These are phyloP conservation scores for Pseudognaphalium luteoalbum DNA, from an alignment of 129 eudicot species.

Conservation along the genomic window DNA sequence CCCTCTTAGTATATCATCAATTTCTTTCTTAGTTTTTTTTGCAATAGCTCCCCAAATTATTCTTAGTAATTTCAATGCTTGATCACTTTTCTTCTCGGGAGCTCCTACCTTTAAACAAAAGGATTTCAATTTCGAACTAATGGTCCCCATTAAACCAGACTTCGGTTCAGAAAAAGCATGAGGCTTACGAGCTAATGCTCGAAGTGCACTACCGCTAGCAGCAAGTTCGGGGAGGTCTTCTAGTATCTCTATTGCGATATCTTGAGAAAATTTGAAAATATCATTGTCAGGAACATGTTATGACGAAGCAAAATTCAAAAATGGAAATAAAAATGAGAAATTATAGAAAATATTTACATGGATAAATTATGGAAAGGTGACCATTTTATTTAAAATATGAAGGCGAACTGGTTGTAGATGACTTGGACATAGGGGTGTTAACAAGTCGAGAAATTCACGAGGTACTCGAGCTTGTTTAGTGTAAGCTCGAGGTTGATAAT, in stretches of 20 bases:
- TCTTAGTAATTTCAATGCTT: background rate
- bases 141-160: background rate
- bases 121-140: background rate
- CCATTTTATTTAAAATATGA: background rate
- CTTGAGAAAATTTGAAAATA: constrained; percentile 13
- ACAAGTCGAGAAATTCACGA: background rate
- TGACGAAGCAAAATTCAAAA: background rate
- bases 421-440: background rate
- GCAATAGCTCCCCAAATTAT: constrained; percentile 21
- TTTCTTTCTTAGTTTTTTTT: background rate
- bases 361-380: background rate
- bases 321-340: background rate
- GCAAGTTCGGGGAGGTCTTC: constrained; percentile 17
- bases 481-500: background rate
- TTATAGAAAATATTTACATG: background rate
- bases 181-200: constrained; percentile 39
- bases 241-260: constrained; percentile 38
- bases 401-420: background rate
- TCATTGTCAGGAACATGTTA: background rate
- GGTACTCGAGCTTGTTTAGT: background rate
- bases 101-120: background rate
- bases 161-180: constrained; percentile 20
- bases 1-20: constrained; percentile 13
- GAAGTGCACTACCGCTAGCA: constrained; percentile 16
- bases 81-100: constrained; percentile 1